Conservation (phyloP, 495 filamentous ascomycete genomes). For the Tuber melanosporum region DNA sequence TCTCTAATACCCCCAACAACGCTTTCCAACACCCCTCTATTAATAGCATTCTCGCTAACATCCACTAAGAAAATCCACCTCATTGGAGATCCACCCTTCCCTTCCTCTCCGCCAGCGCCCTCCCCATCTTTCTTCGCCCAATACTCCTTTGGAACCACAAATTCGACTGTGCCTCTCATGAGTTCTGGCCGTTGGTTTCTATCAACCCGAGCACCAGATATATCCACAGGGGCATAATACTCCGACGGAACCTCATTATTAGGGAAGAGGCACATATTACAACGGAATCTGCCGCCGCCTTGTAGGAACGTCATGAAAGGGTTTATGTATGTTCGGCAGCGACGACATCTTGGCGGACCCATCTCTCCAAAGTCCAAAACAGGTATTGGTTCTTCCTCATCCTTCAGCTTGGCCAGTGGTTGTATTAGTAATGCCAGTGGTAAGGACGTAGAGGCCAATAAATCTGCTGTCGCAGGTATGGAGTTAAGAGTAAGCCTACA, state of each 20-base stretch:
- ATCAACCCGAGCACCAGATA: constrained; percentile 79
- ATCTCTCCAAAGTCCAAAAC: constrained; percentile 90
- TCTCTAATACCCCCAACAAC: constrained; percentile 83
- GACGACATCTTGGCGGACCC: constrained; percentile 84
- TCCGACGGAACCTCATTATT: constrained; percentile 92
- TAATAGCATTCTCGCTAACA: constrained; percentile 80
- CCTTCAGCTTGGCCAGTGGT: constrained; percentile 73
- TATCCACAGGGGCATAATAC: constrained; percentile 87
- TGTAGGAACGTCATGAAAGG: constrained; percentile 96
- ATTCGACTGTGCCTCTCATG: constrained; percentile 86
- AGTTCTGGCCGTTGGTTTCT: constrained; percentile 85
- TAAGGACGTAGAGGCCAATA: constrained; percentile 67
- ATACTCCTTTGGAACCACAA: constrained; percentile 94
- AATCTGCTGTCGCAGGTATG: constrained; percentile 76
- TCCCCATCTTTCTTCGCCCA: constrained; percentile 87
- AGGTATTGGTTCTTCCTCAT: constrained; percentile 81
- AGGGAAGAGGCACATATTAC: constrained; percentile 96
- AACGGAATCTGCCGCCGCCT: constrained; percentile 92
- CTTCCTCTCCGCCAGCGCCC: constrained; percentile 44
- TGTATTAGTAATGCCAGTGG: constrained; percentile 86
- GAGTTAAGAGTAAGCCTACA: constrained; percentile 85
- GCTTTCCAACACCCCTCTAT: constrained; percentile 80
- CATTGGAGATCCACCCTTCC: constrained; percentile 46
- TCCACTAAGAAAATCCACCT: constrained; percentile 89
- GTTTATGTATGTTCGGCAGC: constrained; percentile 96